Evolutionary conservation across 108 stramenopile species (phyloP), one percentile per base, ranked within the genome.

Genomic region (Cyclostephanos invisitatus): DNA sequence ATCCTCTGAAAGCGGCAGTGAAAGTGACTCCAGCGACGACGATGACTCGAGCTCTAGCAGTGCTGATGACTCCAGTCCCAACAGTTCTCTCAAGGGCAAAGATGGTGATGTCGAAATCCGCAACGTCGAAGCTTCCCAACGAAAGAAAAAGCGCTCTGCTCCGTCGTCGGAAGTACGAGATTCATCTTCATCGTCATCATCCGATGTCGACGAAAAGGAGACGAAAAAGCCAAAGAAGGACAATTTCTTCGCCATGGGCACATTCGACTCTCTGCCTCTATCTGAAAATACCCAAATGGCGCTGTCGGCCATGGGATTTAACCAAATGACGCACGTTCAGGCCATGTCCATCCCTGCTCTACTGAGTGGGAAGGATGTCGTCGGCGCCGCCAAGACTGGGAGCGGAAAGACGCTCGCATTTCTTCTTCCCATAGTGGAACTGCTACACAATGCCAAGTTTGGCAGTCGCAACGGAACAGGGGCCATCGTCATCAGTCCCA

Each of bases 311-410:
- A 77, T 97, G 80, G 90, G 87, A 0, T 94, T 95, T 70, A 82
- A 73, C 11, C 89, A 68, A 12, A 96, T 97, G 92, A 98, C 99
- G 6, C 93, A 99, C 72, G 96, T 99, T 75, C 98, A 99, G 86
- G 80, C 89, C 57, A 88, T 85, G 78, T 83, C 97, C 29, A 98
- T 99, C 67, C 97, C 99, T 0, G 70, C 96, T 25, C 86, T 98
- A 17, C 87, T 99, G 21, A 55, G 82, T 2, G 99, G 99, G 9
- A 95, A 96, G 64, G 99, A 99, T 70, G 62, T 99, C 51, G 95
- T 99, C 74, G 99, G 97, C 20, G 97, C 97, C 12, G 99, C 99
- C 67, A 96, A 99, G 75, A 99, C 99, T 0, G 99, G 99, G 27
- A 86, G 84, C 46, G 99, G 99, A 20, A 99, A 99, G 70, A 99